Conservation (phyloP, 345 rosid species). For the Conringia planisiliqua region DNA sequence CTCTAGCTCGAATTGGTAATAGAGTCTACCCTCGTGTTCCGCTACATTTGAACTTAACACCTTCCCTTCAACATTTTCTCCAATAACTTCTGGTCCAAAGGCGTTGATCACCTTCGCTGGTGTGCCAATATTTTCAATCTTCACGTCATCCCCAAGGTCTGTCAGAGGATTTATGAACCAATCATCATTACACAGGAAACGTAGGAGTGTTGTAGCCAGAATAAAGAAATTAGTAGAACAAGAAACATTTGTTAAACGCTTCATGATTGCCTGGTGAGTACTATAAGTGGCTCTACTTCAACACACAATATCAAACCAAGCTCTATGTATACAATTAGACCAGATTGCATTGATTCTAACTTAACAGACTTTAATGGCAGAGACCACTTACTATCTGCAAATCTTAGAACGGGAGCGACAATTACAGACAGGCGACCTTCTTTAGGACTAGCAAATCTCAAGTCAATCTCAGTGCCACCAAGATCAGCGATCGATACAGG, state of each 20-base stretch:
- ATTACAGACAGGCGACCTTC: slow-evolving; percentile 80
- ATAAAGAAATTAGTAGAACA: no score
- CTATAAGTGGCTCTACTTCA: background rate
- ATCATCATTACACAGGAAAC: background rate
- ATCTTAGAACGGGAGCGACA: slow-evolving; percentile 94
- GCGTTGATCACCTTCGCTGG: slow-evolving; percentile 90
- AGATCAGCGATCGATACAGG: slow-evolving; percentile 96
- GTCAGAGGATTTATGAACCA: background rate
- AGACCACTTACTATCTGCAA: slow-evolving; percentile 70
- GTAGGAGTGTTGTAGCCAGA: background rate
- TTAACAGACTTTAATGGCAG: background rate
- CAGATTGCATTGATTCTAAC: background rate
- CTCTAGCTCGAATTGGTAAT: slow-evolving; percentile 87
- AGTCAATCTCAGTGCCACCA: slow-evolving; percentile 94
- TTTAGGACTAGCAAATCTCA: slow-evolving; percentile 80
- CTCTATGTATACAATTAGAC: background rate
- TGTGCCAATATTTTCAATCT: slow-evolving; percentile 75
- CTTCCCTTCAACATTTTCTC: slow-evolving; percentile 91
- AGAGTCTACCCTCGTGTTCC: slow-evolving; percentile 68
- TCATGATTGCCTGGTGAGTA: background rate
- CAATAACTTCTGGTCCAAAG: slow-evolving; percentile 89
- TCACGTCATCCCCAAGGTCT: slow-evolving; percentile 71
- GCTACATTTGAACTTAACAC: slow-evolving; percentile 63
- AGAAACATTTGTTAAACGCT: background rate
- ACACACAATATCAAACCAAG: background rate